Base-by-base conservation (phyloP, 208 protist genomes). In the Leptomonas seymouri region DNA sequence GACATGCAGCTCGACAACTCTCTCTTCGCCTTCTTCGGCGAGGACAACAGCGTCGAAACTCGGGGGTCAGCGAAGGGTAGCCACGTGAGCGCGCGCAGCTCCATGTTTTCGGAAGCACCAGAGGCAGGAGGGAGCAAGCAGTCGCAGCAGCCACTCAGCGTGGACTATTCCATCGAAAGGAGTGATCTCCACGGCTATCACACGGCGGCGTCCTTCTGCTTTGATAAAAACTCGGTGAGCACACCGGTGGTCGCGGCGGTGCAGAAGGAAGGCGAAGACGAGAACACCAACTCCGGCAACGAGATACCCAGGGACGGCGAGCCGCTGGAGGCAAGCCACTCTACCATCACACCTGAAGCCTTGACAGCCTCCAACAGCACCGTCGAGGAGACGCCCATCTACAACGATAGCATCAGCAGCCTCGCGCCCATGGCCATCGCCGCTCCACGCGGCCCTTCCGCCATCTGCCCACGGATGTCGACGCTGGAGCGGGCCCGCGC, bases 141-240 rank as follows among this genome's bases (percentile, higher is more conserved):
- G 30, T 31, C 28, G 48, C 48, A 56, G 61, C 61, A 67, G 28
- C 27, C 8, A 20, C 23, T 48, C 34, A 9, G 31, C 25, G 63
- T 51, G 34, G 63, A 68, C 51, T 57, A 21, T 16, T 21, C 4
- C 25, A 51, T 14, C 21, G 31, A 56, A 0, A 12, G 9, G 16
- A 48, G 39, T 27, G 41, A 34, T 45, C 56, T 59, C 6, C 36
- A 69, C 39, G 66, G 66, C 60, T 78, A 73, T 60, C 48, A 34
- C 55, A 56, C 44, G 20, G 73, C 73, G n/a, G 66, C 66, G 14
- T 46, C 65, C 3, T 78, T 74, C 28, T 41, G 31, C 28, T 78
- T 78, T 42, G 21, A 20, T 30, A 53, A 59, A 9, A 54, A 56
- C 20, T 42, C 45, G 14, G 51, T 39, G 0, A 27, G 25, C 5